Base-by-base conservation (phyloP, 2,329 filamentous ascomycete genomes). In the Diaporthe eres region DNA sequence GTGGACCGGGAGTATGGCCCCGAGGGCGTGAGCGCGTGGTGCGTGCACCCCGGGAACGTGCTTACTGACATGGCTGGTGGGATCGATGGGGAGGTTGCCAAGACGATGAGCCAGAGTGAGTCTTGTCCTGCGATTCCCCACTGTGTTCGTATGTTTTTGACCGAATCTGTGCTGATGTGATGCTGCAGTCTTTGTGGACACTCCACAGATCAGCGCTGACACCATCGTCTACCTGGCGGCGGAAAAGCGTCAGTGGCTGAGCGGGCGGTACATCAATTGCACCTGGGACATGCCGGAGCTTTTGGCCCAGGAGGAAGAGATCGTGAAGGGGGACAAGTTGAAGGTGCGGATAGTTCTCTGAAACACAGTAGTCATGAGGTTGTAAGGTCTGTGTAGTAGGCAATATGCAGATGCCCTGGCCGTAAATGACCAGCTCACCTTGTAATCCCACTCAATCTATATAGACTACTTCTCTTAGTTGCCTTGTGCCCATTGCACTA, bases 41-140 rank as follows among this genome's bases (percentile, higher is more conserved):
- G 78, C 37, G 80, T 88, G 12, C 85, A 88, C 79, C 87, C 87
- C 0, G 86, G 84, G 15, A 85, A 83, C 25, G 80, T 87, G 4
- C 63, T 77, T 28, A 88, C 86, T 3, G 84, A 86, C 10, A 80
- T 81, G 73, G 60, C 77, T 2, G 68, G 49, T 2, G 78, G 77
- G 1, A 0, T 47, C 28, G 76, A 76, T 0, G 68, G 28, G 7
- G 17, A 65, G 9, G 8, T n/a, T 42, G 31, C 28, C 3, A 53
- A 31, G 34, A 31, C 9, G 12, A 63, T 72, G 44, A 5, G 47
- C 31, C 34, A 55, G 25, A 34, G 71, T 73, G n/a, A 73, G 71
- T 73, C 9, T 47, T n/a, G 19, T 49, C 9, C 15, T n/a, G 4
- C 25, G 17, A 44, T 0, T 44, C n/a, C n/a, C 12, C 15, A 15